Evolutionary conservation across 257 asterid species (phyloP).

Genomic region (Solanum commersonii): DNA sequence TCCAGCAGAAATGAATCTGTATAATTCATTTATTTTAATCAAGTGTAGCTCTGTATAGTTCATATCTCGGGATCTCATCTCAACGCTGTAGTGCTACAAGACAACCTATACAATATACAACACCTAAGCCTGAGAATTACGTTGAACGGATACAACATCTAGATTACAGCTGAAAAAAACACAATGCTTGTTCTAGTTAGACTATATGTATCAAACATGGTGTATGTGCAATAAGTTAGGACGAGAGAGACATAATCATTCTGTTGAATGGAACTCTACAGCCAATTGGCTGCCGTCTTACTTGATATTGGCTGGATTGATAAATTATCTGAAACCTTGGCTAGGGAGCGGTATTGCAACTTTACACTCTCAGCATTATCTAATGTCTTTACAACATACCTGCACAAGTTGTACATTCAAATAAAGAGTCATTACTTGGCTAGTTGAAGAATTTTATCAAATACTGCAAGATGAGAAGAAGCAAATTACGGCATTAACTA

Average conservation of each 20-base stretch:
- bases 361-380: conserved; percentile 98
- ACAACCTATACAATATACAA: conserved; percentile 1
- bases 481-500: background rate
- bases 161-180: background rate
- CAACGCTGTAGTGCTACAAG: background rate
- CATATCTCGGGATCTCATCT: background rate
- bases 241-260: background rate
- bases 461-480: background rate
- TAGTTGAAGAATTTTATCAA: background rate
- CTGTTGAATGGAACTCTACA: conserved; percentile 19
- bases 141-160: background rate
- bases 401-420: conserved; percentile 13
- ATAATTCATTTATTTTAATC: background rate
- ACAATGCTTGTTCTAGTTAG: background rate
- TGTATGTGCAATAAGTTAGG: background rate
- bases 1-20: background rate
- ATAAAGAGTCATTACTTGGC: background rate
- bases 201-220: background rate
- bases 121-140: background rate
- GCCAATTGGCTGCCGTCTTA: conserved; percentile 49
- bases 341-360: conserved; percentile 86
- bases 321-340: conserved; percentile 46
- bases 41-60: background rate
- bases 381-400: conserved; percentile 96
- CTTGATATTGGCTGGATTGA: conserved; percentile 40